These are phyloP conservation scores for Phytophthora pistaciae DNA, from an alignment of 352 stramenopile genomes.

Conservation along the genomic window DNA sequence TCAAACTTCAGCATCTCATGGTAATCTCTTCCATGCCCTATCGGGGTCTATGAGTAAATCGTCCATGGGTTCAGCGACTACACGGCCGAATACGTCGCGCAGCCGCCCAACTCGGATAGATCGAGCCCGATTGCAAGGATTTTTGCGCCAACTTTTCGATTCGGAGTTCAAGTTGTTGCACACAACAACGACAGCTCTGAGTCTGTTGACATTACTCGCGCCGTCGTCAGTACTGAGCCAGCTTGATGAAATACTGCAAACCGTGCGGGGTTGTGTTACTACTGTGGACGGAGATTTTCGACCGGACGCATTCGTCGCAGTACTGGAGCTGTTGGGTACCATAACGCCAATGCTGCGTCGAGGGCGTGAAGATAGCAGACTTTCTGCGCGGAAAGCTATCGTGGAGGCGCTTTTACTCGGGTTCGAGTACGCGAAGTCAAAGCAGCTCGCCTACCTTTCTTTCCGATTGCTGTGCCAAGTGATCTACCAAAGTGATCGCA, in stretches of 20 bases:
- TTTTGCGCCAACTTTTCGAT: conserved; percentile 63
- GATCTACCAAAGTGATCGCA: conserved; percentile 52
- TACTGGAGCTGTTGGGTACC: conserved; percentile 77
- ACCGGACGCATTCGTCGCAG: conserved; percentile 62
- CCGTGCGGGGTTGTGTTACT: conserved; percentile 55
- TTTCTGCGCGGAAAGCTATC: conserved; percentile 41
- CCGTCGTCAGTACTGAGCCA: conserved; percentile 47
- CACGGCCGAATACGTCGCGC: conserved; percentile 15
- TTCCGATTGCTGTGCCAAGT: conserved; percentile 77
- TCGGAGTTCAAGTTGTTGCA: conserved; percentile 71
- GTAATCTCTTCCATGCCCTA: conserved; percentile 67
- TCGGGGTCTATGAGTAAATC: conserved; percentile 48
- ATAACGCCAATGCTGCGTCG: conserved; percentile 38
- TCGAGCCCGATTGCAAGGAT: conserved; percentile 40
- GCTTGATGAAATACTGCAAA: conserved; percentile 48
- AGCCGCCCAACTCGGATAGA: conserved; percentile 36
- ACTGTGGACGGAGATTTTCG: conserved; percentile 74
- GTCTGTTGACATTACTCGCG: conserved; percentile 61
- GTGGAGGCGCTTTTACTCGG: conserved; percentile 65
- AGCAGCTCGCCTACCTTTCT: conserved; percentile 66
- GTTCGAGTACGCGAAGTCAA: conserved; percentile 65
- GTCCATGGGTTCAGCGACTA: conserved; percentile 8
- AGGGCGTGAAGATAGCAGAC: conserved; percentile 10
- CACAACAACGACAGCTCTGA: conserved; percentile 64
- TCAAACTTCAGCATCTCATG: conserved; percentile 56